A percentile compares a stretch with the other conserved stretches of the same genome.
Conservation (phyloP, 305 asterid genomes). For the Petunia hybrid region DNA sequence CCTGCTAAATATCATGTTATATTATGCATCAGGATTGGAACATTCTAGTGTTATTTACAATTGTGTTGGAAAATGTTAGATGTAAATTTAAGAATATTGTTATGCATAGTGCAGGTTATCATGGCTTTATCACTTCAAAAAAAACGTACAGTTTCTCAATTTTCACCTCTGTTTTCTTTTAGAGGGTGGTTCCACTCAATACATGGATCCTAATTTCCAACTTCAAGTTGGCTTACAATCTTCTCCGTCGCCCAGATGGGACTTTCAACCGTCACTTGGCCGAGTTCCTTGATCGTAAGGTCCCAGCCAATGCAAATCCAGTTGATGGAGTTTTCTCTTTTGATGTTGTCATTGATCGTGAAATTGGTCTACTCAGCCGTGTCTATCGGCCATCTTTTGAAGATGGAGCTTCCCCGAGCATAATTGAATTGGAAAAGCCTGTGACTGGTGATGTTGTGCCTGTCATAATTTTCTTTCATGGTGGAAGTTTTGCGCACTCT, state of each 20-base stretch:
- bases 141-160: conserved; percentile 27
- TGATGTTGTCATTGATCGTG: conserved; percentile 37
- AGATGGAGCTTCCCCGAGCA: conserved; percentile 30
- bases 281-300: conserved; percentile 44
- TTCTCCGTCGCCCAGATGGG: conserved; percentile 45
- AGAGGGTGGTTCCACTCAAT: conserved; percentile 43
- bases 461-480: conserved; percentile 44
- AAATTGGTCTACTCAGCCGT: conserved; percentile 38
- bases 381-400: conserved; percentile 36
- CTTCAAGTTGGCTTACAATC: conserved; percentile 41
- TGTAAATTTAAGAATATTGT: not conserved
- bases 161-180: conserved; percentile 27
- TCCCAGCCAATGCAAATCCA: conserved; percentile 37
- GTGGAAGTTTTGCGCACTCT: conserved; percentile 46
- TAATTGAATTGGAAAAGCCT: conserved; percentile 36
- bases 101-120: conserved; percentile 25
- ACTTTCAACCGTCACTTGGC: conserved; percentile 46
- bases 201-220: conserved; percentile 43
- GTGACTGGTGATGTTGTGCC: conserved; percentile 39
- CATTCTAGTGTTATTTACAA: not conserved
- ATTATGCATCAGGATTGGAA: not conserved
- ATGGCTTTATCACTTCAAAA: conserved; percentile 11
- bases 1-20: not conserved
- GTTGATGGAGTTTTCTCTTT: conserved; percentile 43
- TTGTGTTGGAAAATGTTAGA: not conserved